Evolutionary conservation across 352 stramenopile species (phyloP), one percentile per base, ranked within the genome.

Genomic region (Phytophthora agathidicida): DNA sequence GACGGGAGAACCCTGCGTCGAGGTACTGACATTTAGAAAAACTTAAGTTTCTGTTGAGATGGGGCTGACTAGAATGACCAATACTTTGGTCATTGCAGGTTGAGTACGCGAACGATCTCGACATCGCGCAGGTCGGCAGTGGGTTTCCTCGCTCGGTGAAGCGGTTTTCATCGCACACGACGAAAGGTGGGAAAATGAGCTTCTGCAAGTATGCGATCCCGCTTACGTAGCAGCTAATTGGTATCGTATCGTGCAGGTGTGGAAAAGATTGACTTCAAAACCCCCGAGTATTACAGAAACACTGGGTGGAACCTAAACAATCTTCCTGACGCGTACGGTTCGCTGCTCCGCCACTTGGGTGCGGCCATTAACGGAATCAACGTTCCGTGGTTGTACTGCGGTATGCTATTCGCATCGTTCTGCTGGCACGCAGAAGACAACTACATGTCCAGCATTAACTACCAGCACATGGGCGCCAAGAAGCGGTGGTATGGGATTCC

Each of bases 341-440:
- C 91, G 38, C 75, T 99, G 24, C 78, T 99, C 26, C 80, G 92
- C 8, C 88, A 99, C 68, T 80, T 99, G 19, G 91, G 97, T 41
- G 88, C 96, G 11, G 82, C 83, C 17, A 98, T 99, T 50, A 98
- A 98, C 45, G 97, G 97, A 3, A 96, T 99, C 37, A 99, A 98
- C 60, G 91, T 99, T 16, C 97, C 97, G 6, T 99, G 97, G 97
- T 74, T 99, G 33, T 99, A 99, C 76, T 97, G 98, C 64, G 97
- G 97, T 14, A 98, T 98, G 80, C 68, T 99, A 3, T 99, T 99
- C 60, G 94, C 93, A 2, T 98, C 97, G 1, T 99, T 99, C 68
- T 98, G 92, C 67, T 99, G 96, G 96, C 97, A 99, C 70, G 98
- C 94, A 23, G 97, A 99, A 75, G 97, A 99, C 73, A 99, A 99